phyloP scores from a whole-genome alignment of 495 filamentous ascomycete genomes.

The Cladorrhinum samala region DNA sequence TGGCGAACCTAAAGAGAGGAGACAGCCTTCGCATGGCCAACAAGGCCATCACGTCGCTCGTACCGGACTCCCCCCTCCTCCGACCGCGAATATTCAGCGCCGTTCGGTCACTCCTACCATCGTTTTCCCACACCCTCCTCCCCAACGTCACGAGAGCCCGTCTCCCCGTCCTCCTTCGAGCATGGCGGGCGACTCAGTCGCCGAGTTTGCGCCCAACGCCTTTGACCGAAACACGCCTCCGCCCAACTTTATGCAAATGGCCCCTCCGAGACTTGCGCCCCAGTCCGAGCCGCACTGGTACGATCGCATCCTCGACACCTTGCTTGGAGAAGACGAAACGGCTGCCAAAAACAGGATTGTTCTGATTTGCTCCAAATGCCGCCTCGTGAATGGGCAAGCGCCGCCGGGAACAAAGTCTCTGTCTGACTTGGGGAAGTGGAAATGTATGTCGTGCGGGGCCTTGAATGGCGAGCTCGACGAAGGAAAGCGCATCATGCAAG shows the following conservation, averaged over 20 bases:
- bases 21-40: slow-evolving; percentile 9
- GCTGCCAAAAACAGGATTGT: slow-evolving; percentile 84
- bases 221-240: slow-evolving; percentile 39
- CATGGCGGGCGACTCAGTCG: slow-evolving; percentile 24
- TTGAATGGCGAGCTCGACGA: slow-evolving; percentile 75
- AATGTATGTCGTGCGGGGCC: slow-evolving; percentile 76
- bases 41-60: slow-evolving; percentile 25
- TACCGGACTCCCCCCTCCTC: slow-evolving; percentile 64
- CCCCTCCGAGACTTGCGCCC: slow-evolving; percentile 32
- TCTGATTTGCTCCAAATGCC: slow-evolving; percentile 75
- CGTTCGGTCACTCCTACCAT: slow-evolving; percentile 10
- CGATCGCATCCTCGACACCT: slow-evolving; percentile 83
- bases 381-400: slow-evolving; percentile 92
- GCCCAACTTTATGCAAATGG: slow-evolving; percentile 33
- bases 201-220: slow-evolving; percentile 56
- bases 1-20: slow-evolving; percentile 14
- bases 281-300: slow-evolving; percentile 69
- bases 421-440: slow-evolving; percentile 81
- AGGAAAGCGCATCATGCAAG: slow-evolving; percentile 52
- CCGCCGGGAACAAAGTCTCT: slow-evolving; percentile 76
- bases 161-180: slow-evolving; percentile 12
- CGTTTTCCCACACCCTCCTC: background rate
- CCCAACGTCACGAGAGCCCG: slow-evolving; percentile 15
- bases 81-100: slow-evolving; percentile 77
- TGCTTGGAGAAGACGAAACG: slow-evolving; percentile 93